These are phyloP conservation scores for Clarireedia paspali DNA, from an alignment of 2,329 filamentous ascomycete genomes.

Conservation along the genomic window DNA sequence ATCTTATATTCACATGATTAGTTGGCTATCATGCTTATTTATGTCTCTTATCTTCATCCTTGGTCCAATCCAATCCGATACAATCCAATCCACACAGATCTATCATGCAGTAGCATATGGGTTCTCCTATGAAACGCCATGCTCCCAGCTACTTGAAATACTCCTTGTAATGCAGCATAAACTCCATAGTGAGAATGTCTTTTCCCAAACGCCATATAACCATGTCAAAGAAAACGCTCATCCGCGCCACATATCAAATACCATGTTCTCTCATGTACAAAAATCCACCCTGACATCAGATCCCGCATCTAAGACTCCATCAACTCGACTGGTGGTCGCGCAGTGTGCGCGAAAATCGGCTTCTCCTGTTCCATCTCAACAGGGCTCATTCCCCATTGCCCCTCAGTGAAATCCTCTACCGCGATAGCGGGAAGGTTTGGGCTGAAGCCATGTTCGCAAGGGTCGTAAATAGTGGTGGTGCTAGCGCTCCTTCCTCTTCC, in stretches of 20 bases:
- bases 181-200: not conserved
- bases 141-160: not conserved
- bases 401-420: slow-evolving; percentile 56
- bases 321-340: slow-evolving; percentile 57
- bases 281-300: not conserved
- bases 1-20: too few relatives aligned
- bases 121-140: not conserved
- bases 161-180: slow-evolving; percentile 6
- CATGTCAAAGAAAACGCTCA: not conserved
- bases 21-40: too few relatives aligned
- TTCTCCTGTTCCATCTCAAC: slow-evolving; percentile 31
- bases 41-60: not conserved
- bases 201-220: not conserved
- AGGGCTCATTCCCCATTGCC: slow-evolving; percentile 36
- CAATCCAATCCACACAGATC: not conserved
- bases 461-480: slow-evolving; percentile 59
- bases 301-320: slow-evolving; percentile 34
- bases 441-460: slow-evolving; percentile 45
- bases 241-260: not conserved
- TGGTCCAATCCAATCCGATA: too few relatives aligned
- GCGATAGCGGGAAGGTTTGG: slow-evolving; percentile 56
- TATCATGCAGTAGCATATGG: slow-evolving; percentile 3
- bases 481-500: slow-evolving; percentile 46
- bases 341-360: slow-evolving; percentile 51
- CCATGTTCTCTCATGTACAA: slow-evolving; percentile 2